Percentiles rank a stretch among this genome's conserved stretches.
These are phyloP conservation scores for Leptoxyphium fumago DNA, from an alignment of 2,329 filamentous ascomycete species.

Conservation along the genomic window DNA sequence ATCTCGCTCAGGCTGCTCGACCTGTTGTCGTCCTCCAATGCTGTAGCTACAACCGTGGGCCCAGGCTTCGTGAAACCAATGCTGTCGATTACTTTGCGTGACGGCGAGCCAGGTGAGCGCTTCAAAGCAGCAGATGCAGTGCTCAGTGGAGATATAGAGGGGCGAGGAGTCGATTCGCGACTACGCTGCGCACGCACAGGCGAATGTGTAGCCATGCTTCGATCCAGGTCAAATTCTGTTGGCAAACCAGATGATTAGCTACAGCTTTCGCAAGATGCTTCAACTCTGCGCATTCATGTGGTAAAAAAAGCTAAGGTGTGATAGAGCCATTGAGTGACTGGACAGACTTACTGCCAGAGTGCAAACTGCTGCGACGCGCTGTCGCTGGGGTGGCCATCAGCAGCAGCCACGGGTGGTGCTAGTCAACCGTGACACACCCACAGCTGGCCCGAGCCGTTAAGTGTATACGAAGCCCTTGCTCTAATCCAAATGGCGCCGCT, in stretches of 20 bases:
- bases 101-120: slow-evolving; percentile 14
- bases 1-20: slow-evolving; percentile 92
- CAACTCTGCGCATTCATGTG: no score
- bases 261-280: no score
- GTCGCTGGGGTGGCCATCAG: slow-evolving; percentile 13
- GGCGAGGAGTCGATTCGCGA: slow-evolving; percentile 12
- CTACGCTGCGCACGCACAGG: not conserved
- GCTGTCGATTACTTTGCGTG: slow-evolving; percentile 4
- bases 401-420: not conserved
- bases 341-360: slow-evolving; percentile 7
- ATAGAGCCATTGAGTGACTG: no score
- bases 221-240: slow-evolving; percentile 1
- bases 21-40: slow-evolving; percentile 27
- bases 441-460: no score
- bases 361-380: slow-evolving; percentile 11
- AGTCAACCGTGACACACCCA: no score
- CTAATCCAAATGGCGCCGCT: no score
- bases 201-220: not conserved
- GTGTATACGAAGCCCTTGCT: no score
- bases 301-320: no score
- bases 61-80: not conserved
- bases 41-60: slow-evolving; percentile 7
- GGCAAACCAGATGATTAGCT: no score
- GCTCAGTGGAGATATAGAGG: slow-evolving; percentile 22
- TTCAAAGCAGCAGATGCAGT: slow-evolving; percentile 12